phyloP scores from a whole-genome alignment of 1,284 basidiomycete genomes.

The Melampsora americana region DNA sequence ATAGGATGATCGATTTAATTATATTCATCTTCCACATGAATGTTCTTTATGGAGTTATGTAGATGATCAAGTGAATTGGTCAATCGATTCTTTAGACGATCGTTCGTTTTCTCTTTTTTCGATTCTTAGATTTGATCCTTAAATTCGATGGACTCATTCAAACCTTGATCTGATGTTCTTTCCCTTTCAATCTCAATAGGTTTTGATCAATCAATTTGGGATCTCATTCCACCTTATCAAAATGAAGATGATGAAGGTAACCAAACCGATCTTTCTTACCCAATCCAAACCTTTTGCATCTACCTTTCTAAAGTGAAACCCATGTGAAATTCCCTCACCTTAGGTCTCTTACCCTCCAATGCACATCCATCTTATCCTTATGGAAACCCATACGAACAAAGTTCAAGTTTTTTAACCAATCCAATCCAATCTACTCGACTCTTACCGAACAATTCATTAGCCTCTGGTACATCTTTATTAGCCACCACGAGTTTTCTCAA shows the following conservation, averaged over 20 bases:
- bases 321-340: background rate
- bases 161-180: no score
- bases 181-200: constrained; percentile 1
- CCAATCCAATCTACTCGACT: background rate
- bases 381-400: constrained; percentile 32
- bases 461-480: constrained; percentile 10
- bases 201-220: constrained; percentile 34
- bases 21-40: constrained; percentile 35
- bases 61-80: constrained; percentile 37
- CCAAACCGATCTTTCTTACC: background rate
- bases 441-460: constrained; percentile 12
- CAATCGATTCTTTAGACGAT: constrained; percentile 20
- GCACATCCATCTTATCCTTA: constrained; percentile 35
- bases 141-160: background rate
- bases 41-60: constrained; percentile 35
- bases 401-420: background rate
- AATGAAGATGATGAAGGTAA: constrained; percentile 43
- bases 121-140: background rate
- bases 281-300: background rate
- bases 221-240: constrained; percentile 38
- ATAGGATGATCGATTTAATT: constrained; percentile 36
- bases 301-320: background rate
- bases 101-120: background rate
- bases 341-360: constrained; percentile 26
- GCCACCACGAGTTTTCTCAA: background rate